These are phyloP conservation scores for Albifimbria verrucaria DNA, from an alignment of 2,329 filamentous ascomycete genomes.

Conservation along the genomic window DNA sequence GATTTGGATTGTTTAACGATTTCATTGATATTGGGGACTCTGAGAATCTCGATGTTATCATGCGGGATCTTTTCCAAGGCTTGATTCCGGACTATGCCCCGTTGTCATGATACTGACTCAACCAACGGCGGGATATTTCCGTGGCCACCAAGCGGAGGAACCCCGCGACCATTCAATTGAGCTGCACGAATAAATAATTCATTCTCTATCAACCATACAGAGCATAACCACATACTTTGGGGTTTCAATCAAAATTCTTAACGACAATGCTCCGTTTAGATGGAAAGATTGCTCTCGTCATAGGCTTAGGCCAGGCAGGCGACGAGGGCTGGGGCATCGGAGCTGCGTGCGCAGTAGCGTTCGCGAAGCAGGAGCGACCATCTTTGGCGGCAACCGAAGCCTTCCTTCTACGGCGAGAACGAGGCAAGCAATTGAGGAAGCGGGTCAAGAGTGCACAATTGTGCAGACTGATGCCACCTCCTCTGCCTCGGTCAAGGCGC, in stretches of 20 bases:
- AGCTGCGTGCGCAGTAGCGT: constrained; percentile 43
- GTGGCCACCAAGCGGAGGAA: not conserved
- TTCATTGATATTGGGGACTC: constrained; percentile 24
- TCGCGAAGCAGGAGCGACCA: constrained; percentile 44
- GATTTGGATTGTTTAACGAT: constrained; percentile 21
- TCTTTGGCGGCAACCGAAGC: constrained; percentile 50
- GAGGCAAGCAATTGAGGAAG: constrained; percentile 31
- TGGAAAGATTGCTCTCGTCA: constrained; percentile 41
- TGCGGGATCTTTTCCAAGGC: constrained; percentile 31
- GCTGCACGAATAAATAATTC: not conserved
- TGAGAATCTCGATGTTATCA: constrained; percentile 28
- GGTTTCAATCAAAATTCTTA: not conserved
- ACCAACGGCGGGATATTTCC: no score
- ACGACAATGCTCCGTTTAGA: constrained; percentile 34
- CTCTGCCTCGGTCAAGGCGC: constrained; percentile 44
- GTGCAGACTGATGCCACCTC: constrained; percentile 50
- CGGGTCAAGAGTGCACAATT: constrained; percentile 32
- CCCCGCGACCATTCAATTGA: not conserved
- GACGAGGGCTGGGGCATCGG: constrained; percentile 48
- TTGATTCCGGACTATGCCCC: constrained; percentile 24
- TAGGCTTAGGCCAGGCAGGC: constrained; percentile 42
- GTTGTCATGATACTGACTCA: not conserved
- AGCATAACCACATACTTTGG: no score
- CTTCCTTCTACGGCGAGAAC: constrained; percentile 36
- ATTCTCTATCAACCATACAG: no score